Evolutionary conservation across 1,139 yeast genomes (phyloP).

Genomic region (Geotrichum fermentans): DNA sequence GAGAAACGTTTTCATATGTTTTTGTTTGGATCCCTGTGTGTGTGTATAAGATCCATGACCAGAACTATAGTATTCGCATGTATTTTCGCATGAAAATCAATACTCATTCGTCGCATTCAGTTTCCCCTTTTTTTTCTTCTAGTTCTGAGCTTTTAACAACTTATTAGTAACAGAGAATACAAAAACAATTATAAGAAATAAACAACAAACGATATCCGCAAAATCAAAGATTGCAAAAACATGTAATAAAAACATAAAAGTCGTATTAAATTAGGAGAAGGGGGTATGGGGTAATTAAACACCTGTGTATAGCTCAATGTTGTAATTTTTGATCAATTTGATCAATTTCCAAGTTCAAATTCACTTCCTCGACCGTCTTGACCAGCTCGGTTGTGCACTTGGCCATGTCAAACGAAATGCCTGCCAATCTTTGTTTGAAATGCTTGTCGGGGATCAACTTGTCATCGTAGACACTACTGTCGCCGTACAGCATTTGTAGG

Average conservation of each 20-base stretch:
- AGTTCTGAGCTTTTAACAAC: no score
- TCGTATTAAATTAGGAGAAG: not conserved
- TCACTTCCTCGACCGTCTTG: slow-evolving; percentile 91
- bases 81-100: no score
- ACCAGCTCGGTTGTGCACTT: slow-evolving; percentile 93
- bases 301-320: not conserved
- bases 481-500: slow-evolving; percentile 41
- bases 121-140: no score
- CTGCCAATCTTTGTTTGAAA: slow-evolving; percentile 88
- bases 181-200: not conserved
- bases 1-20: no score
- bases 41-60: no score
- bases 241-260: no score
- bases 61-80: no score
- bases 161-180: no score
- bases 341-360: slow-evolving; percentile 72
- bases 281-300: not conserved
- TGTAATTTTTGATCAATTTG: slow-evolving; percentile 30
- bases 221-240: no score
- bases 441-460: slow-evolving; percentile 72
- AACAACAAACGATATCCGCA: not conserved
- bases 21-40: no score
- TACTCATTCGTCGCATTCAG: no score
- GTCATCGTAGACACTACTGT: slow-evolving; percentile 23
- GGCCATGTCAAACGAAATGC: slow-evolving; percentile 92